A percentile compares a stretch with the other conserved stretches of the same genome.
These are phyloP conservation scores for Gastrodia elata DNA, from an alignment of 106 monocot genomes.

Conservation along the genomic window DNA sequence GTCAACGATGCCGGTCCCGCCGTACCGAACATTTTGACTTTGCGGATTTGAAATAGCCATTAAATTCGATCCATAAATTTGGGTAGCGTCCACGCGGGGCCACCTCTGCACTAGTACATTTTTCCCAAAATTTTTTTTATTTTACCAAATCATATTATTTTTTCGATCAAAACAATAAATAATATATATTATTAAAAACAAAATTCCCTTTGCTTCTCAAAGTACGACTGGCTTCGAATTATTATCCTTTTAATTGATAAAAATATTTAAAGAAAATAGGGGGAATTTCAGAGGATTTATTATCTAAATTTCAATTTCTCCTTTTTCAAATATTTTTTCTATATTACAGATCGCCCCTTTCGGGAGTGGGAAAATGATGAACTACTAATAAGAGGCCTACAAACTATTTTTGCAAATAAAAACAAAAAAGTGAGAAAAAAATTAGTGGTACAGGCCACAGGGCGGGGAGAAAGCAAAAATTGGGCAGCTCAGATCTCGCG, in stretches of 20 bases:
- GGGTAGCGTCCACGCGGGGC: neutral
- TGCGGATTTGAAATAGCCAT: neutral
- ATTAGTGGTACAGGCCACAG: neutral
- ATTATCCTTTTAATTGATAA: no score
- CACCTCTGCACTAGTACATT: neutral
- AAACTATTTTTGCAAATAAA: neutral
- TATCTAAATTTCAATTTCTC: neutral
- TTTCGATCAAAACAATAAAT: no score
- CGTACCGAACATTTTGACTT: neutral
- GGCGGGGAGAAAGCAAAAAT: neutral
- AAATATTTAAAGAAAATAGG: no score
- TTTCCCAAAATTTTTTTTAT: no score
- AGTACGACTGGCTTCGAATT: no score
- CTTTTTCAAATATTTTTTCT: neutral
- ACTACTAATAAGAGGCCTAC: neutral
- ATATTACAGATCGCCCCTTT: neutral
- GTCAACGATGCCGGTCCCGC: neutral
- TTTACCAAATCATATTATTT: no score
- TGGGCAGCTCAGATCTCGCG: conserved; percentile 7
- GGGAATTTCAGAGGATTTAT: no score
- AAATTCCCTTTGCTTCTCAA: no score
- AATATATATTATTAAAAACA: no score
- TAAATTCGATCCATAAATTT: neutral
- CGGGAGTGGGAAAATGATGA: neutral
- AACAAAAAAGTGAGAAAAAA: neutral